Evolutionary conservation across 129 eudicot genomes (phyloP).

Genomic region (Kitagawia praeruptora): DNA sequence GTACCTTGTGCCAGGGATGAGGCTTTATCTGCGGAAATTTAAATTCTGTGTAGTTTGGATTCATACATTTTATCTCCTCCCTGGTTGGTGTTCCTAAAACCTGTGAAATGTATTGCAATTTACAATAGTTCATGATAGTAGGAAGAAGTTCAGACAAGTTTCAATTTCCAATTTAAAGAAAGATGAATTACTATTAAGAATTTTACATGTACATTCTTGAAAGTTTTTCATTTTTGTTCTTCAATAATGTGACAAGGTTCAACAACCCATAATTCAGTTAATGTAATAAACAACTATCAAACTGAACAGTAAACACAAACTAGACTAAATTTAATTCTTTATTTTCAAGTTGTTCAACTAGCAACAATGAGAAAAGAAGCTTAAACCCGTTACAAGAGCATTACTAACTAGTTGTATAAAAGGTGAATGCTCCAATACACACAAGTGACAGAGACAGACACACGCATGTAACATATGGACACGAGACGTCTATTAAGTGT

Average conservation of each 20-base stretch:
- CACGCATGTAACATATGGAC: not conserved
- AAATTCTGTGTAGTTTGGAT: constrained; percentile 97
- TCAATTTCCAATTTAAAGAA: not conserved
- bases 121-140: not conserved
- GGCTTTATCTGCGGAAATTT: constrained; percentile 99
- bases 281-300: not conserved
- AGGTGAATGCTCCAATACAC: not conserved
- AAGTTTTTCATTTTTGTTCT: not conserved
- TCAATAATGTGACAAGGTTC: not conserved
- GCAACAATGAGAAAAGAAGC: not conserved
- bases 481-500: not conserved
- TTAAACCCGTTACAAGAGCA: not conserved
- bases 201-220: not conserved
- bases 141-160: not conserved
- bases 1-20: constrained; percentile 99
- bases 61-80: constrained; percentile 99
- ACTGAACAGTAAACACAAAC: not conserved
- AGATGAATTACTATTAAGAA: not conserved
- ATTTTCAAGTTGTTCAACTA: not conserved
- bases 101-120: constrained; percentile 24
- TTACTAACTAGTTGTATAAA: not conserved
- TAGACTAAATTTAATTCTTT: not conserved
- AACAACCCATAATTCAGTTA: not conserved
- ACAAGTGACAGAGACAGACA: not conserved
- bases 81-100: constrained; percentile 99